Conservation (phyloP, 2,329 filamentous ascomycete genomes). For the Pestalotiopsis sp. region DNA sequence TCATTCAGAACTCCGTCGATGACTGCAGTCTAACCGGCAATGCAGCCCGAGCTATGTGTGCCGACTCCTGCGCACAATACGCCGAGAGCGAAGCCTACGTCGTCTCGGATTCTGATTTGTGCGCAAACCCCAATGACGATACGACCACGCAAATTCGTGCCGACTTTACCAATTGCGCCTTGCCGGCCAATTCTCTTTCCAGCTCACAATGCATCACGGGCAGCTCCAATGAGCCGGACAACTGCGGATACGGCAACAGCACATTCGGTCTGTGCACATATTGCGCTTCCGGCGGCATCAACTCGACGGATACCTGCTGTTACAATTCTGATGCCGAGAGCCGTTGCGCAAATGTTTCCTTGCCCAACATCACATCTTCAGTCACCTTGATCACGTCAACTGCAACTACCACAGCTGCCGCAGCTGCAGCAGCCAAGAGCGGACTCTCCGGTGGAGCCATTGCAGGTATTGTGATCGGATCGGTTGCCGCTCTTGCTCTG, state of each 20-base stretch:
- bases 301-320: conserved; percentile 95
- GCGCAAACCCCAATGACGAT: conserved; percentile 64
- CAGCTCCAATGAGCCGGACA: conserved; percentile 76
- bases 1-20: conserved; percentile 84
- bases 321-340: conserved; percentile 75
- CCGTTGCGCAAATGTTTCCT: conserved; percentile 73
- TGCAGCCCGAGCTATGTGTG: conserved; percentile 77
- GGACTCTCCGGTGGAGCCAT: conserved; percentile 81
- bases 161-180: conserved; percentile 87
- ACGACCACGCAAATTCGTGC: conserved; percentile 80
- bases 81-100: conserved; percentile 89
- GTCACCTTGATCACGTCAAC: conserved; percentile 61
- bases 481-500: conserved; percentile 69
- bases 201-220: conserved; percentile 74
- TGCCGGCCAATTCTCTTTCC: conserved; percentile 79
- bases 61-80: conserved; percentile 83
- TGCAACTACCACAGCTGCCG: conserved; percentile 39
- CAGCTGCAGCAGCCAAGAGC: conserved; percentile 27
- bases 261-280: conserved; percentile 82
- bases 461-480: conserved; percentile 86
- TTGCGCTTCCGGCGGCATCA: conserved; percentile 79
- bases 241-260: conserved; percentile 81
- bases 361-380: conserved; percentile 75
- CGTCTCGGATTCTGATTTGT: conserved; percentile 72
- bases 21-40: conserved; percentile 67